Conservation (phyloP, 2,329 filamentous ascomycete species). For the Talaromyces sp. region DNA sequence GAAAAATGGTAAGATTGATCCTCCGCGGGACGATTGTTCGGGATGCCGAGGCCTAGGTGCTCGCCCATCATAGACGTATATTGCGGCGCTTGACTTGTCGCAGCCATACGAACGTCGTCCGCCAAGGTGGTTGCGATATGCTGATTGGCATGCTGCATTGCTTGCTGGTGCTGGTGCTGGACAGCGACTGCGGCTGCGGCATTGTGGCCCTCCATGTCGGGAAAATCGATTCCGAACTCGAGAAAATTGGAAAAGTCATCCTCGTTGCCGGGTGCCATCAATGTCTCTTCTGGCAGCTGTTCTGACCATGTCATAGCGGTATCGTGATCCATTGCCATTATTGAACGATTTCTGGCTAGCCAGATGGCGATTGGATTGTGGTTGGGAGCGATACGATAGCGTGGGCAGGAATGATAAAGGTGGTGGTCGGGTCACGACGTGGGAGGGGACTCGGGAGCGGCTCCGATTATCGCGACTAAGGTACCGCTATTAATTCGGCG, state of each 20-base stretch:
- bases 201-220: conserved; percentile 41
- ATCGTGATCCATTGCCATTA: conserved; percentile 38
- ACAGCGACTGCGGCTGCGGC: conserved; percentile 22
- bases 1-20: conserved; percentile 27
- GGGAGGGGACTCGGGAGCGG: conserved; percentile 6
- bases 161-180: conserved; percentile 34
- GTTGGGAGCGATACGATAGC: neutral
- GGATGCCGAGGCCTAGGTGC: conserved; percentile 32
- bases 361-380: neutral
- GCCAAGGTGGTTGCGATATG: conserved; percentile 34
- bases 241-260: conserved; percentile 51
- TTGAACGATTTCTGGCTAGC: neutral
- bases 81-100: conserved; percentile 26
- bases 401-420: neutral
- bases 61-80: conserved; percentile 35
- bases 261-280: conserved; percentile 39
- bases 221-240: conserved; percentile 48
- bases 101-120: conserved; percentile 26
- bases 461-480: conserved; percentile 11
- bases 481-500: neutral
- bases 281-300: conserved; percentile 37
- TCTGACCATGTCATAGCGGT: conserved; percentile 40
- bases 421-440: neutral
- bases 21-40: conserved; percentile 23
- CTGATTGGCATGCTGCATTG: conserved; percentile 31